phyloP scores from a whole-genome alignment of 2,329 filamentous ascomycete genomes.

The Pseudopyricularia cyperi region DNA sequence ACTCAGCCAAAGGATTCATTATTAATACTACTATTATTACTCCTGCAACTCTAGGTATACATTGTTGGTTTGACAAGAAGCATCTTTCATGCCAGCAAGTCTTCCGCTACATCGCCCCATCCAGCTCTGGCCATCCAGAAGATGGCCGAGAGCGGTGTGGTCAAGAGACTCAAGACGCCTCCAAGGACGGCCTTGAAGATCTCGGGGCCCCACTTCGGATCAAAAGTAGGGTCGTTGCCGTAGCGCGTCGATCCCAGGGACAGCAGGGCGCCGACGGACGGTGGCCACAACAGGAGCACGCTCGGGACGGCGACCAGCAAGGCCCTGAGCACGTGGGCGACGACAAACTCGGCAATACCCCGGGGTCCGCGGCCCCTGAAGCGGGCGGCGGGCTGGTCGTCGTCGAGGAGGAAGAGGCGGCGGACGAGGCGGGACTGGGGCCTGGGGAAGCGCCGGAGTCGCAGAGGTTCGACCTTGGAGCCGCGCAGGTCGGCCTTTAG shows the following conservation, averaged over 20 bases:
- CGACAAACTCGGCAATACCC: constrained; percentile 19
- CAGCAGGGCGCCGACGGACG: constrained; percentile 28
- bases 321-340: constrained; percentile 21
- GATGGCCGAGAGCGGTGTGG: constrained; percentile 31
- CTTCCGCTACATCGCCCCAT: constrained; percentile 21
- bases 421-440: constrained; percentile 20
- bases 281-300: constrained; percentile 30
- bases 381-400: constrained; percentile 3
- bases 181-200: constrained; percentile 37
- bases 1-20: too few relatives aligned
- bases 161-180: constrained; percentile 29
- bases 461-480: constrained; percentile 30
- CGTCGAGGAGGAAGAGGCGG: constrained; percentile 30
- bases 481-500: constrained; percentile 31
- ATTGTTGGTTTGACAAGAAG: too few relatives aligned
- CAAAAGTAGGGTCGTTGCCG: constrained; percentile 29
- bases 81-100: too few relatives aligned
- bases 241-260: constrained; percentile 18
- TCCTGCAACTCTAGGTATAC: too few relatives aligned
- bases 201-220: constrained; percentile 29
- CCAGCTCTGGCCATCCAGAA: constrained; percentile 38
- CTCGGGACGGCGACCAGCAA: constrained; percentile 19
- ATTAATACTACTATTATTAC: too few relatives aligned
- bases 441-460: constrained; percentile 23
- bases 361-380: not conserved